These are phyloP conservation scores for Avena eriantha DNA, from an alignment of 176 grass and related monocot genomes.

Conservation along the genomic window DNA sequence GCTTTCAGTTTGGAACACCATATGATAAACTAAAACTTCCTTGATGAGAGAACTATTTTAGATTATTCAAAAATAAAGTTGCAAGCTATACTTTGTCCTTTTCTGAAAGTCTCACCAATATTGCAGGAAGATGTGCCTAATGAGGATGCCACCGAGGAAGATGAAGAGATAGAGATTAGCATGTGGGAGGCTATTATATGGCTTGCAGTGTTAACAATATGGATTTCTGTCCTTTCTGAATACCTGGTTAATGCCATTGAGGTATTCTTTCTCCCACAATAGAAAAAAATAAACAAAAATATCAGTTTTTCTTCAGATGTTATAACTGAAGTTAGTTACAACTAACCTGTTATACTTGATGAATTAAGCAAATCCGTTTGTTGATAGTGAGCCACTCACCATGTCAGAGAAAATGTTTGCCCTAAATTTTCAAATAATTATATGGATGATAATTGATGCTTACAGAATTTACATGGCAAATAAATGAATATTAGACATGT, in stretches of 20 bases:
- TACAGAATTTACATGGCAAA: neutral
- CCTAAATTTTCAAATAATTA: neutral
- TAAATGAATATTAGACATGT: neutral
- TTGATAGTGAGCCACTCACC: neutral
- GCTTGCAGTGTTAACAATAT: conserved; percentile 72
- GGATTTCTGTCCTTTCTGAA: conserved; percentile 77
- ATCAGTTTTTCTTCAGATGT: neutral
- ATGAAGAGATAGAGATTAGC: conserved; percentile 71
- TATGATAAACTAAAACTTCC: conserved; percentile 13
- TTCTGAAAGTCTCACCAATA: neutral
- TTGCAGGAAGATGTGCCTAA: conserved; percentile 59
- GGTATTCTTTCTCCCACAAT: conserved; percentile 49
- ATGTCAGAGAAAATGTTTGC: neutral
- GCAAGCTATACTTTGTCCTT: neutral
- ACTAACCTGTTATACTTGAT: neutral
- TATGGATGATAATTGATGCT: neutral
- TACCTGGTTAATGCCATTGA: conserved; percentile 88
- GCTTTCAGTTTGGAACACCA: neutral
- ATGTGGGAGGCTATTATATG: conserved; percentile 76
- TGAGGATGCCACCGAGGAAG: conserved; percentile 46
- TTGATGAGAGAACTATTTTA: neutral
- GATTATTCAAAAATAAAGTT: neutral
- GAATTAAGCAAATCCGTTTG: neutral
- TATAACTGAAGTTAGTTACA: conserved; percentile 19
- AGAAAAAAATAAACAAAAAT: neutral